Conservation (phyloP, 164 flowering plant genomes). For the Vitis vinifera region DNA sequence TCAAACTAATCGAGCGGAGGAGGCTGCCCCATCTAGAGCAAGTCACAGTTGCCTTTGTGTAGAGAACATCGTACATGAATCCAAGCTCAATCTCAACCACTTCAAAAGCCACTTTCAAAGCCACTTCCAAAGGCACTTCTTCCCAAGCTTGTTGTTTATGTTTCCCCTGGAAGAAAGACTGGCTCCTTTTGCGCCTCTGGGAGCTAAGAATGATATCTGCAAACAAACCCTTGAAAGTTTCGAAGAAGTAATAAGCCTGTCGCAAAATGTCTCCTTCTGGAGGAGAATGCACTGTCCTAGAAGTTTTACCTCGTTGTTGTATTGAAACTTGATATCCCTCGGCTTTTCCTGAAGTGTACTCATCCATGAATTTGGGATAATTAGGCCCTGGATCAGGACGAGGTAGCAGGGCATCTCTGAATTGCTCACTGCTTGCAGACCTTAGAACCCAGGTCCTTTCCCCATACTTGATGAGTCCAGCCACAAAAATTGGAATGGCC, state of each 20-base stretch:
- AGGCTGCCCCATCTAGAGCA: neutral
- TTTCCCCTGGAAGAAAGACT: neutral
- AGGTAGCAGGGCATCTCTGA: neutral
- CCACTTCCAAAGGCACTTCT: too few species aligned
- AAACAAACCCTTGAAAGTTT: neutral
- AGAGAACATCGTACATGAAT: too few species aligned
- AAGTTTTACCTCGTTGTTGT: neutral
- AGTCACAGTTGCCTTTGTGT: too few species aligned
- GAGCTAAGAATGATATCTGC: neutral
- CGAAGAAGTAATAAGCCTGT: neutral
- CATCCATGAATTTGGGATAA: neutral
- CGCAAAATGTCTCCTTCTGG: neutral
- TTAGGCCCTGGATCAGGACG: neutral
- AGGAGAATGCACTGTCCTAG: neutral
- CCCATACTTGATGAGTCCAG: neutral
- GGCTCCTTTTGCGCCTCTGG: neutral
- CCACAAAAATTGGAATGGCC: neutral
- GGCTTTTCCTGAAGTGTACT: neutral
- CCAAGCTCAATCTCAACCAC: too few species aligned
- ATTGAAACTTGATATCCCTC: neutral
- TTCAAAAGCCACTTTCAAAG: neutral
- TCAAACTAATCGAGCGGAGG: too few species aligned
- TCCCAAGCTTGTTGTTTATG: too few species aligned
- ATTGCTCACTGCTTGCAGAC: neutral
- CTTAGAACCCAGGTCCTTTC: conserved; percentile 1